Evolutionary conservation across 345 rosid genomes (phyloP), one percentile per base, ranked within the genome.

Genomic region (Eucalyptus sp.): DNA sequence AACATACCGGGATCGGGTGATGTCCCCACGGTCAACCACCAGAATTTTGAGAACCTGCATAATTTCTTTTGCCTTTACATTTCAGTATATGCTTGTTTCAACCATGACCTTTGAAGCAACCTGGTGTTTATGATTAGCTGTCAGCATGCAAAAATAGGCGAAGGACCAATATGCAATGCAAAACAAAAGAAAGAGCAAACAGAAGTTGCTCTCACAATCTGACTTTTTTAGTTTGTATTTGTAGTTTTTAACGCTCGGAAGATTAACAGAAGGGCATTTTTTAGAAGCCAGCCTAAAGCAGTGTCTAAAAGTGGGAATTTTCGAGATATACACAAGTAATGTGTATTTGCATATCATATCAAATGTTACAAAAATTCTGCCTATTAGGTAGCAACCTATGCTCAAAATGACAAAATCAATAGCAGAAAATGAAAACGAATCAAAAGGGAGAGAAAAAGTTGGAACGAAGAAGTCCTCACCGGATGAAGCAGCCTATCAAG

Each of bases 21-120:
- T 18, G 89, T 95, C 80, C 94, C 93, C 25, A 88, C 60, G 24
- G 51, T 66, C 13, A 93, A 91, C 90, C 91, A 85, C 52, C 92
- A 84, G 88, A 93, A 93, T 88, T 93, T 96, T 31, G 95, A 94
- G 93, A 95, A 90, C 33, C 50, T 48, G 12, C 50, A 48, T 48
- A 48, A 48, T 48, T 48, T 48, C 50, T 48, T 48, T 10, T 48
- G 50, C 50, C 50, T 11, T 13, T 10, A 4, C 13, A 48, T 48
- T 11, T 48, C 50, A 48, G 13, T 10, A 48, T 48, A n/a, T n/a
- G 18, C 71, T 64, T 64, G 37, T 7, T 64, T 64, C 31, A 33
- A 64, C 71, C 37, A 27, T 64, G 71, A 64, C 71, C 31, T 64
- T n/a, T 14, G 71, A n/a, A 64, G 71, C 71, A 64, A 7, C 71